Evolutionary conservation across 2,329 filamentous ascomycete species (phyloP).

Genomic region (Passalora sequoiae): DNA sequence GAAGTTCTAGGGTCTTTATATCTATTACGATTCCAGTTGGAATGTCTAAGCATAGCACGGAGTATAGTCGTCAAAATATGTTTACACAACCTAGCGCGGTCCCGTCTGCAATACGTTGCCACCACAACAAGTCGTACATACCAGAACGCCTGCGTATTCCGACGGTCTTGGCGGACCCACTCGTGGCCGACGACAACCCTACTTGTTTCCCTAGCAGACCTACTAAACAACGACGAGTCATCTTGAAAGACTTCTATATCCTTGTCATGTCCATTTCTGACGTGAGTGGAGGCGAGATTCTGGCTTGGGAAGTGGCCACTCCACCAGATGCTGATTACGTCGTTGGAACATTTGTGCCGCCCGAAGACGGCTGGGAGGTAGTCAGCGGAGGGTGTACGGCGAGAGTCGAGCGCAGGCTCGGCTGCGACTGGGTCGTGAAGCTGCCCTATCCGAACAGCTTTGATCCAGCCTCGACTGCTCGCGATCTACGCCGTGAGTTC

Average conservation of each 20-base stretch:
- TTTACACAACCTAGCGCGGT: too few species aligned
- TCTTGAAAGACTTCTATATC: neutral
- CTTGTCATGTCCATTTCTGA: neutral
- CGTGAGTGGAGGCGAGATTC: neutral
- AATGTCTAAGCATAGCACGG: too few species aligned
- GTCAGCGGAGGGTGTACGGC: neutral
- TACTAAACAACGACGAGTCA: neutral
- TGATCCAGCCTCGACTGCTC: slow-evolving; percentile 1
- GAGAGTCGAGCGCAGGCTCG: neutral
- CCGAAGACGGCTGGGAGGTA: neutral
- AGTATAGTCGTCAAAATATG: too few species aligned
- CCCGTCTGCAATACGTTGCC: too few species aligned
- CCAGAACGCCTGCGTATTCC: too few species aligned
- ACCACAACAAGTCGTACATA: too few species aligned
- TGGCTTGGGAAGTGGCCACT: neutral
- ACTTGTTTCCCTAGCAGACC: neutral
- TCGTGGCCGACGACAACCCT: too few species aligned
- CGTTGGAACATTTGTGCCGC: slow-evolving; percentile 1
- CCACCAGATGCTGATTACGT: neutral
- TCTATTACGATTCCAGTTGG: too few species aligned
- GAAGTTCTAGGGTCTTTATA: too few species aligned
- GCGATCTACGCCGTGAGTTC: slow-evolving; percentile 10
- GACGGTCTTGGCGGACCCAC: too few species aligned
- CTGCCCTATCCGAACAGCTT: slow-evolving; percentile 1
- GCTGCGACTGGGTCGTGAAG: slow-evolving; percentile 6